phyloP scores from a whole-genome alignment of 257 asterid species.

The Penstemon barbatus region DNA sequence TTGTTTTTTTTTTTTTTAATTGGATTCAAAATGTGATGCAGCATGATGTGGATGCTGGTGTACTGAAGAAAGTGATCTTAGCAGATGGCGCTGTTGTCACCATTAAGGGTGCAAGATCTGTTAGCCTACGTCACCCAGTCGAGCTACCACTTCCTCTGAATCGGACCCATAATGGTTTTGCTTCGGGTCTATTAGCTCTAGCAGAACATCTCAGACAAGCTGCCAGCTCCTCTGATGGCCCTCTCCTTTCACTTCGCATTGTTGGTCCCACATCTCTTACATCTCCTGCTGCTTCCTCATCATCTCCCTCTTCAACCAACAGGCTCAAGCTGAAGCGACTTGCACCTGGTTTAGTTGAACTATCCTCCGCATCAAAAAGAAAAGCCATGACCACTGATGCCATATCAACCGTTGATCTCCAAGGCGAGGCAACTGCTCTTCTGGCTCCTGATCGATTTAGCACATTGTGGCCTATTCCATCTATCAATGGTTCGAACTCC shows the following conservation, averaged over 20 bases:
- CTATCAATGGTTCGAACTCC: constrained; percentile 68
- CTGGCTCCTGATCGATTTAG: constrained; percentile 51
- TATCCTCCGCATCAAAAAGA: constrained; percentile 71
- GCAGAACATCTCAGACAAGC: constrained; percentile 78
- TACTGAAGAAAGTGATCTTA: constrained; percentile 76
- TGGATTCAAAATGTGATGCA: constrained; percentile 27
- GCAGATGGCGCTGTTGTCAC: constrained; percentile 97
- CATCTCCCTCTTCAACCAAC: constrained; percentile 56
- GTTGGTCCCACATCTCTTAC: constrained; percentile 91
- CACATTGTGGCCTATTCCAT: constrained; percentile 78
- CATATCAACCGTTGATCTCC: constrained; percentile 54
- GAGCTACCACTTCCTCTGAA: constrained; percentile 90
- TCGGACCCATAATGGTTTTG: constrained; percentile 54
- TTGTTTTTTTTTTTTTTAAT: constrained; percentile 7
- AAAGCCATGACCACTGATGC: constrained; percentile 36
- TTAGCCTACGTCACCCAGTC: constrained; percentile 83
- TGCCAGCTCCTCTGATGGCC: constrained; percentile 45
- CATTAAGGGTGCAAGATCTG: constrained; percentile 93
- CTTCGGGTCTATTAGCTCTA: constrained; percentile 73
- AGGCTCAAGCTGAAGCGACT: constrained; percentile 89
- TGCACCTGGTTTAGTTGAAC: constrained; percentile 95
- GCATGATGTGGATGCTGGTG: constrained; percentile 84
- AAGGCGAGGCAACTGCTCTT: constrained; percentile 71
- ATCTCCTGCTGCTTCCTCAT: constrained; percentile 52
- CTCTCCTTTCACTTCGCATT: constrained; percentile 80